Conservation (phyloP, 2,329 filamentous ascomycete species). For the Aspergillus sp. region DNA sequence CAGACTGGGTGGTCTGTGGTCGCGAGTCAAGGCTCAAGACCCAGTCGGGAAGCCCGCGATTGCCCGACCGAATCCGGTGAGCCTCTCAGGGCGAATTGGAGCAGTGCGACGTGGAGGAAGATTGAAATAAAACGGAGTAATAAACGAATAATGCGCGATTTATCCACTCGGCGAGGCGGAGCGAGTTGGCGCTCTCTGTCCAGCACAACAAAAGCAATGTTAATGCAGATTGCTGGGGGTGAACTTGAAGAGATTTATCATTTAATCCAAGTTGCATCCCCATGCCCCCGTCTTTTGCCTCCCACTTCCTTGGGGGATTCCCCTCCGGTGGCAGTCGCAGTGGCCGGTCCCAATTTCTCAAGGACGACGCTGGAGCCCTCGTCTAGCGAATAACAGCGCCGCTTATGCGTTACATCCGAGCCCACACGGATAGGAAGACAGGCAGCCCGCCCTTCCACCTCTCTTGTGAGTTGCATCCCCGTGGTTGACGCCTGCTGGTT, state of each 20-base stretch:
- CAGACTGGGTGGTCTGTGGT: too few species aligned
- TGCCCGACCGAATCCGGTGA: slow-evolving; percentile 18
- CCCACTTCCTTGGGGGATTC: not conserved
- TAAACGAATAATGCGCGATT: not conserved
- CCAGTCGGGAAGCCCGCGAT: slow-evolving; percentile 14
- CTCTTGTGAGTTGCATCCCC: not conserved
- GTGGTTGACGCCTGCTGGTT: slow-evolving; percentile 1
- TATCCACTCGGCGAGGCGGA: not conserved
- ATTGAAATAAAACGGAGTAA: not conserved
- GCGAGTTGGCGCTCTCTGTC: not conserved
- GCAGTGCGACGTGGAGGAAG: slow-evolving; percentile 13
- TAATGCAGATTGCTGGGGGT: not conserved
- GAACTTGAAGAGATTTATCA: not conserved
- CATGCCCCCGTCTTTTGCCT: not conserved
- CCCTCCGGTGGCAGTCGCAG: not conserved
- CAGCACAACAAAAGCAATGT: not conserved
- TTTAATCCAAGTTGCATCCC: not conserved
- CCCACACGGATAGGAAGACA: not conserved
- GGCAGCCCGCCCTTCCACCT: not conserved
- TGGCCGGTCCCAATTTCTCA: not conserved
- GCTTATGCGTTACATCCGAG: slow-evolving; percentile 11
- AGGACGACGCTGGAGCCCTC: not conserved
- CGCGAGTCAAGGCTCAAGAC: not conserved
- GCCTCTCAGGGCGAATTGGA: not conserved
- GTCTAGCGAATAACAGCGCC: not conserved